Conservation (phyloP, 495 filamentous ascomycete genomes). For the Aspergillus campestris region DNA sequence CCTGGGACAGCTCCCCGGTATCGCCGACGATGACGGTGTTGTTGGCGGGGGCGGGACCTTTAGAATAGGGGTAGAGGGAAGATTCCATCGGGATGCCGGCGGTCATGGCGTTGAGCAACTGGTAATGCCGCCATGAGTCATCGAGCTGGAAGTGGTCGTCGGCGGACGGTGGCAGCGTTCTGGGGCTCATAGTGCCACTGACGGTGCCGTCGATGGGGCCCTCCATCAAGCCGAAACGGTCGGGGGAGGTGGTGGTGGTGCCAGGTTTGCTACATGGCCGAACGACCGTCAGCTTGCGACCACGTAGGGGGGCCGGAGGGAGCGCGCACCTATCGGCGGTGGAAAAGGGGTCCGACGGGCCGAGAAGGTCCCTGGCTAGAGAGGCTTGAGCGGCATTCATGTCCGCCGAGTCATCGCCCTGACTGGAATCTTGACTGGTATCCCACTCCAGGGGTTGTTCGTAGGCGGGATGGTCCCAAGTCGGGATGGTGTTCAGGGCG, state of each 20-base stretch:
- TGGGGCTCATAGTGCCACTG: slow-evolving; percentile 35
- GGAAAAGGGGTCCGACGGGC: slow-evolving; percentile 18
- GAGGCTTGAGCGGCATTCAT: slow-evolving; percentile 25
- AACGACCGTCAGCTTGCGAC: slow-evolving; percentile 11
- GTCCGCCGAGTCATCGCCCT: slow-evolving; percentile 34
- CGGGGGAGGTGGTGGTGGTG: slow-evolving; percentile 22
- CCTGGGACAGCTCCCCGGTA: slow-evolving; percentile 26
- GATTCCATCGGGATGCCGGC: slow-evolving; percentile 30
- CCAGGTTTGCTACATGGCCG: slow-evolving; percentile 18
- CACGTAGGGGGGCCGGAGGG: background rate
- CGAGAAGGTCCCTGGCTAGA: slow-evolving; percentile 19
- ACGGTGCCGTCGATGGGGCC: slow-evolving; percentile 26
- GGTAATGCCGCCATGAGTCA: slow-evolving; percentile 36
- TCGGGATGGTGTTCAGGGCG: slow-evolving; percentile 27
- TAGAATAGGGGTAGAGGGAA: slow-evolving; percentile 29
- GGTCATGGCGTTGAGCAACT: slow-evolving; percentile 30
- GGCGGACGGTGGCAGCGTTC: slow-evolving; percentile 34
- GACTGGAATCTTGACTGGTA: slow-evolving; percentile 37
- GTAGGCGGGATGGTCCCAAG: slow-evolving; percentile 35
- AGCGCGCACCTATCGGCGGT: slow-evolving; percentile 21
- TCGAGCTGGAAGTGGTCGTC: slow-evolving; percentile 39
- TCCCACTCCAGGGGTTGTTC: slow-evolving; percentile 38
- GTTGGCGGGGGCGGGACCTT: slow-evolving; percentile 18
- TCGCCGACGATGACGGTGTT: slow-evolving; percentile 37
- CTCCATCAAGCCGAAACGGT: slow-evolving; percentile 25